These are phyloP conservation scores for Zygosaccharomyces sapae DNA, from an alignment of 1,139 yeast genomes.

Conservation along the genomic window DNA sequence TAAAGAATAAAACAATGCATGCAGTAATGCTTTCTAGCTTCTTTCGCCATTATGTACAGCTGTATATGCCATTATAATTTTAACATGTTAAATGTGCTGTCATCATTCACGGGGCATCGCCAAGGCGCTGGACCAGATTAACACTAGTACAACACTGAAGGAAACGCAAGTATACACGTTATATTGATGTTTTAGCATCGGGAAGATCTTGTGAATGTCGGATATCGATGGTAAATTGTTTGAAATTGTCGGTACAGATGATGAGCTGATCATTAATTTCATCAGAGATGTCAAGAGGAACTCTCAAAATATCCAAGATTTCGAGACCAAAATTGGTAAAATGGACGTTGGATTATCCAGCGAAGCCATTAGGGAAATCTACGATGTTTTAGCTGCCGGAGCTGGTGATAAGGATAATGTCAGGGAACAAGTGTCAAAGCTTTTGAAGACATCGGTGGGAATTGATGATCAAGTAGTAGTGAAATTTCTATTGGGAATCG, in stretches of 20 bases:
- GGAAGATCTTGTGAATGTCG: conserved; percentile 6
- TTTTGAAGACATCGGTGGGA: conserved; percentile 18
- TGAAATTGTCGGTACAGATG: conserved; percentile 17
- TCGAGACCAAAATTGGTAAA: conserved; percentile 14
- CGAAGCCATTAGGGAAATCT: conserved; percentile 11
- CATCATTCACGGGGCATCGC: conserved; percentile 5
- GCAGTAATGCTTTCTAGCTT: background rate
- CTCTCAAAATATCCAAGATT: conserved; percentile 14
- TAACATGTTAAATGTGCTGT: background rate
- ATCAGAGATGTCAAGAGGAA: conserved; percentile 14
- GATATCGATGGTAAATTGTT: conserved; percentile 4
- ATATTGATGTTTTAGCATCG: background rate
- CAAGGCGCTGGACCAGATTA: background rate
- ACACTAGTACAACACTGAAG: background rate
- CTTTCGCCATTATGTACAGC: background rate
- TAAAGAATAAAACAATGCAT: background rate
- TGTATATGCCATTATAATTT: conserved; percentile 3
- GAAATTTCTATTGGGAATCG: conserved; percentile 26
- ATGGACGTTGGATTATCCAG: conserved; percentile 18
- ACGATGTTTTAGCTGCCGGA: conserved; percentile 5
- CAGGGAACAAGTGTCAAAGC: conserved; percentile 6
- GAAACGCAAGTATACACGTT: background rate
- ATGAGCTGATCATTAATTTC: conserved; percentile 20
- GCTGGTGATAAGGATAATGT: background rate
- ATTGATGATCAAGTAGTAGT: conserved; percentile 26